Evolutionary conservation across 176 grass and related monocot species (phyloP), one percentile per base, ranked within the genome.

Genomic region (Bothriochloa decipiens): DNA sequence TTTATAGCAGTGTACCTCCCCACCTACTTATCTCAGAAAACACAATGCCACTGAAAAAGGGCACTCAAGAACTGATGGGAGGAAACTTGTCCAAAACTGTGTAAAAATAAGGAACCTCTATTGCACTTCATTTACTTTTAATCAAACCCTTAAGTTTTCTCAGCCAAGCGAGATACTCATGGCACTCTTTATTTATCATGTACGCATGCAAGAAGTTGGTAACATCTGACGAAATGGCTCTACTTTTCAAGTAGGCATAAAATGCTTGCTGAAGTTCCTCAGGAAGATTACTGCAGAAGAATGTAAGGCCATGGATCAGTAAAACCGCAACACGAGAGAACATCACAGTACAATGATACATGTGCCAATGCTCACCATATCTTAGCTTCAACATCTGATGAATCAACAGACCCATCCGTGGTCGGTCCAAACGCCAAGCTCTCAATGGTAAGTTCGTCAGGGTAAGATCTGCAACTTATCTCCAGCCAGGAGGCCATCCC

Each of bases 131-230:
- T 50, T 85, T 72, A 89, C 14, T 35, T 78, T 57, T 77, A 35
- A 89, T 52, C 78, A 77, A 29, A 17, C 55, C 58, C 74, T 90
- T 86, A 45, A 90, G 41, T 72, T 82, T 86, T 72, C 78, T 86
- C 65, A 90, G 45, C 88, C 88, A 89, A 43, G 78, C 52, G 13
- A 89, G 65, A n/a, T 89, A 89, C 52, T 89, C 88, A 46, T 72
- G 65, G 55, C 88, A 86, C 26, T 86, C 83, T 22, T 90, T 82
- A 11, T 82, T 90, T 82, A 90, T 90, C 88, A 90, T 86, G 66
- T 90, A 86, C 0, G 88, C 88, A 28, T 82, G 88, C 9, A 86
- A 26, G 72, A 89, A 77, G 37, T 86, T 32, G 7, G 78, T 77
- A n/a, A 89, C 63, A 70, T 86, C 78, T 4, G 57, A 20, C 3